Conservation (phyloP, 352 stramenopile species). For the Thalassiosira allenii region DNA sequence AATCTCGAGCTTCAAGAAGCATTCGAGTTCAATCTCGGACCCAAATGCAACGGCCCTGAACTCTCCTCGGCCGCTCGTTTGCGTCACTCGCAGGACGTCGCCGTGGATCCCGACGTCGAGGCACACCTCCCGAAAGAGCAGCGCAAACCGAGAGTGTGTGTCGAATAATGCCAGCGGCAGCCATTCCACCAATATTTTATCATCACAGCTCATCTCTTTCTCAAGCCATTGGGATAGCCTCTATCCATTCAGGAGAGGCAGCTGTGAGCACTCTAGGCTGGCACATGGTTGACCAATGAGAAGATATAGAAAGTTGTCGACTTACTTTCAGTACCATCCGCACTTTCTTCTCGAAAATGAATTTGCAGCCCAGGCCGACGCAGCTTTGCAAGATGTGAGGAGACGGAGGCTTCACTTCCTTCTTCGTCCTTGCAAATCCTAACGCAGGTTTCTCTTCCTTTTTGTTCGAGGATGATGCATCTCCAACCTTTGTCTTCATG, state of each 20-base stretch:
- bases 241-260: slow-evolving; percentile 15
- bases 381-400: slow-evolving; percentile 77
- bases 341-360: slow-evolving; percentile 82
- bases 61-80: slow-evolving; percentile 43
- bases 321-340: slow-evolving; percentile 57
- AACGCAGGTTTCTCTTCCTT: slow-evolving; percentile 46
- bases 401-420: slow-evolving; percentile 53
- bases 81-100: slow-evolving; percentile 69
- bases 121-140: slow-evolving; percentile 56
- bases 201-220: slow-evolving; percentile 38
- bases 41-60: slow-evolving; percentile 74
- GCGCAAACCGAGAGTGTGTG: slow-evolving; percentile 71
- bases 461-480: slow-evolving; percentile 34
- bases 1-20: slow-evolving; percentile 73
- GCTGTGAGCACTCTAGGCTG: slow-evolving; percentile 1
- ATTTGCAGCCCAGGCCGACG: slow-evolving; percentile 77
- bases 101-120: slow-evolving; percentile 72
- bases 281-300: background rate
- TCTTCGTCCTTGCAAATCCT: slow-evolving; percentile 63
- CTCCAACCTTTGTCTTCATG: slow-evolving; percentile 42
- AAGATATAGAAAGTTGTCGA: slow-evolving; percentile 8
- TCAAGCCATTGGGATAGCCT: slow-evolving; percentile 48
- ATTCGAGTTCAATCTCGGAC: slow-evolving; percentile 79
- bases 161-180: slow-evolving; percentile 74
- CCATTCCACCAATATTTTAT: slow-evolving; percentile 63